Conservation (phyloP, 1,284 basidiomycete species). For the Pulveroboletus sp. region DNA sequence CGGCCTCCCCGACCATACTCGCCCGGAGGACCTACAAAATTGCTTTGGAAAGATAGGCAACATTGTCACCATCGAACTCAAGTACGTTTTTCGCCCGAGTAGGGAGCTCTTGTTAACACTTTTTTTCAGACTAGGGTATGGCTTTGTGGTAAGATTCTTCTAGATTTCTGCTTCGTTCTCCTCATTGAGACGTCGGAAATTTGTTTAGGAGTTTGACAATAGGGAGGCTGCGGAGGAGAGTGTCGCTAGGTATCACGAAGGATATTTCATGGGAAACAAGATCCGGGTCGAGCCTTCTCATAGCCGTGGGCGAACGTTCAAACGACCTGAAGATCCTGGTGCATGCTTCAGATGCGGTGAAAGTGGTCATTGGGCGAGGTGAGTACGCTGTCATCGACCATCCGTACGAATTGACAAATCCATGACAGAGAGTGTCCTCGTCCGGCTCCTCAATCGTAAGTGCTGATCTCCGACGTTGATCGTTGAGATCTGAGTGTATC, state of each 20-base stretch:
- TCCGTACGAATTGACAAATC: conserved; percentile 6
- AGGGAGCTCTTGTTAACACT: conserved; percentile 1
- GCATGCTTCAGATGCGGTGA: conserved; percentile 84
- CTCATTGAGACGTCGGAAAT: neutral
- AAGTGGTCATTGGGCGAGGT: conserved; percentile 86
- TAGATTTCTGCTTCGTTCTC: neutral
- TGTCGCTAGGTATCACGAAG: conserved; percentile 82
- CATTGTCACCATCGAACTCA: conserved; percentile 76
- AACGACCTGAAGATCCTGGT: conserved; percentile 74
- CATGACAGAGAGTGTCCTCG: conserved; percentile 70
- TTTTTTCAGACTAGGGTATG: conserved; percentile 64
- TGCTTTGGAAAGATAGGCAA: conserved; percentile 84
- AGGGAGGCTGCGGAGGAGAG: conserved; percentile 80
- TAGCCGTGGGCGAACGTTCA: conserved; percentile 77
- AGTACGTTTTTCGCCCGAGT: conserved; percentile 52
- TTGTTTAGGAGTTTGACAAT: conserved; percentile 72
- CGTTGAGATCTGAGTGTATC: conserved; percentile 1
- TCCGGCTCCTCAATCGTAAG: conserved; percentile 45
- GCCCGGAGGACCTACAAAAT: conserved; percentile 76
- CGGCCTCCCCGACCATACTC: conserved; percentile 81
- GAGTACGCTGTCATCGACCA: conserved; percentile 24
- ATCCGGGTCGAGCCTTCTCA: conserved; percentile 82
- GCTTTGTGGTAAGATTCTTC: conserved; percentile 69
- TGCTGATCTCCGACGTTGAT: conserved; percentile 27
- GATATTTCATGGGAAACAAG: conserved; percentile 85